Evolutionary conservation across 257 asterid genomes (phyloP), one percentile per base, ranked within the genome.

Genomic region (Rhazya stricta): DNA sequence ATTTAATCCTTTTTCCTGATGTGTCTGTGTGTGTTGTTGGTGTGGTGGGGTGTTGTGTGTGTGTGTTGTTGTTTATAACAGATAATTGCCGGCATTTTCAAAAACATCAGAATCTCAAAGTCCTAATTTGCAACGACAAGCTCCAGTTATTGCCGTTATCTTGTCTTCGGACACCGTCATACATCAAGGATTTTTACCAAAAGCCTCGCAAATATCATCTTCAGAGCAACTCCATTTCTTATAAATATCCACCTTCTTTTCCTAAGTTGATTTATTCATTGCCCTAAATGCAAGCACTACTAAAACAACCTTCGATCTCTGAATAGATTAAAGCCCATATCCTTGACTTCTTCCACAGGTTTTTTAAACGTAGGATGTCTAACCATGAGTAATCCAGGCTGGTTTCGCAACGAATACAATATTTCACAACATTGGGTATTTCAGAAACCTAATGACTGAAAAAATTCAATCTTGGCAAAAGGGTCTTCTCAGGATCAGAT

Each of bases 181-280:
- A 62, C 75, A 76, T 61, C 63, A 61, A 18, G 86, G 86, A 39
- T 43, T 15, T 77, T 30, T 79, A 62, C 25, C 13, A 72, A 82
- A 82, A n/a, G 81, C 81, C 16, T 67, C 30, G 6, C 68, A n/a
- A 6, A 77, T 54, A 37, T 76, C 81, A 13, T 73, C 73, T 23
- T 73, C 72, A 37, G 81, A 75, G 69, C 76, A 77, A 41, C 86
- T 83, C 81, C 86, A 82, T 36, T 71, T 76, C 78, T 73, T 79
- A 74, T 82, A 82, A 56, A 71, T 37, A 27, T 67, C 79, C 69
- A 82, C 30, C 74, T 82, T 82, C 62, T 69, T 76, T 36, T 79
- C 77, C 86, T 79, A 82, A 2, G 57, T 71, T 69, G 60, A 53
- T 56, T 58, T 78, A 58, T 72, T 75, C 77, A 54, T 63, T 25